phyloP scores from a whole-genome alignment of 2,329 filamentous ascomycete species.

The Aspergillus sp. region DNA sequence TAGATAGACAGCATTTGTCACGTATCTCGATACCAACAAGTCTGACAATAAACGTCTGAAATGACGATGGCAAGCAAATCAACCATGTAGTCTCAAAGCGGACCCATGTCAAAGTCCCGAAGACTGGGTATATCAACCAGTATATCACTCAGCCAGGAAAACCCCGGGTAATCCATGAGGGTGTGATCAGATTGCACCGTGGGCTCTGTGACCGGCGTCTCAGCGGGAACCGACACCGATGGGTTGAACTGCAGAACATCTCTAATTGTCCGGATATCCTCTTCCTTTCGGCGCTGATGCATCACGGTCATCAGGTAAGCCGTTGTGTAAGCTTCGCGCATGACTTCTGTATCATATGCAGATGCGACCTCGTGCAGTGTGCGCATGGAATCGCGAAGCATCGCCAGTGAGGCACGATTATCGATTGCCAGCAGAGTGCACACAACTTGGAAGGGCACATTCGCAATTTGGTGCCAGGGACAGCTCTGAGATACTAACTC shows the following conservation, averaged over 20 bases:
- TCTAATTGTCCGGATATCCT: constrained; percentile 38
- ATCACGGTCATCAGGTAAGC: constrained; percentile 55
- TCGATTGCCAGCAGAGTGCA: constrained; percentile 59
- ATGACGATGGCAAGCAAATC: neutral
- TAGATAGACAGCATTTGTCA: constrained; percentile 1
- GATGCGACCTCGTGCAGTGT: constrained; percentile 44
- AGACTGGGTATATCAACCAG: constrained; percentile 47
- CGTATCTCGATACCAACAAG: neutral
- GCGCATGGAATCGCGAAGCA: constrained; percentile 54
- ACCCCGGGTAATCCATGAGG: constrained; percentile 34
- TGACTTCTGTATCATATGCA: constrained; percentile 48
- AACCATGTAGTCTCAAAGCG: neutral
- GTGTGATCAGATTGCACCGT: constrained; percentile 16
- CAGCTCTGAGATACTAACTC: constrained; percentile 45
- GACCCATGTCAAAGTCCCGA: constrained; percentile 46
- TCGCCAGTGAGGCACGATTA: constrained; percentile 47
- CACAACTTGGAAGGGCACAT: constrained; percentile 60
- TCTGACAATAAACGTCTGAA: neutral
- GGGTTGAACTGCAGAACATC: constrained; percentile 41
- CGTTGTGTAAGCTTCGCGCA: constrained; percentile 55
- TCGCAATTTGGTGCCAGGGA: constrained; percentile 62
- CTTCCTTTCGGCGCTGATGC: constrained; percentile 53
- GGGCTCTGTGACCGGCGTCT: constrained; percentile 5
- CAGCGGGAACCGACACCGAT: constrained; percentile 23
- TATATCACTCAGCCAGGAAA: constrained; percentile 46